Base-by-base conservation (phyloP, 2,329 filamentous ascomycete species). In the Ophiognomonia clavigignenti-juglandacearum region DNA sequence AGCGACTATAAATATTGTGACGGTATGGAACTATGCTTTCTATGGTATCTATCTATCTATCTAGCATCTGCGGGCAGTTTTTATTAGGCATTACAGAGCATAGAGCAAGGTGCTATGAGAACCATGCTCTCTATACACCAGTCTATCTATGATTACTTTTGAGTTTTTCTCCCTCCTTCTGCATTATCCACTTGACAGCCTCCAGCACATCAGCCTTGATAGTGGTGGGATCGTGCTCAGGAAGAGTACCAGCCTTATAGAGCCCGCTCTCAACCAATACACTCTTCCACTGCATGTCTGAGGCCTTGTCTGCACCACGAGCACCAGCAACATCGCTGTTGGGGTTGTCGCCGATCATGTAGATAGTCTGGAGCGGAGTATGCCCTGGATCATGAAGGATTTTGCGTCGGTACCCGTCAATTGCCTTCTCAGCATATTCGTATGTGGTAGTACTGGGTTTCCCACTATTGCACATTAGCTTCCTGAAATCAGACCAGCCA, bases 331-430 rank as follows among this genome's bases (percentile, higher is more conserved):
- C 87, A 60, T 89, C 86, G 39, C 77, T 83, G 54, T 80, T 81
- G 1, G 78, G 77, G 49, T 82, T 82, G 54, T 83, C 78, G 3
- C 86, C 86, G 37, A 90, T 71, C 85, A 89, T 89, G 62, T 86
- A 89, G 2, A 89, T 82, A 11, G 71, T 77, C 54, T 71, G 34
- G 23, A 45, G 18, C 39, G 58, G 56, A 34, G 4, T 19, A 9
- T 11, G 10, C 4, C 38, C 29, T 22, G 40, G 13, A 5, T 41
- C 29, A 19, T 36, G 24, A 13, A 44, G n/a, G n/a, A 53, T 14
- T 24, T 41, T 56, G 48, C 54, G 45, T 37, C 55, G 44, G 58
- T 61, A 52, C 43, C 58, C 42, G 42, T 54, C 36, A 39, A 88
- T 65, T 18, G 74, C 67, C 43, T 72, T 70, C 66, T 88, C 85